Evolutionary conservation across 2,329 filamentous ascomycete genomes (phyloP), one percentile per base, ranked within the genome.

Genomic region (Fusarium drepaniforme): DNA sequence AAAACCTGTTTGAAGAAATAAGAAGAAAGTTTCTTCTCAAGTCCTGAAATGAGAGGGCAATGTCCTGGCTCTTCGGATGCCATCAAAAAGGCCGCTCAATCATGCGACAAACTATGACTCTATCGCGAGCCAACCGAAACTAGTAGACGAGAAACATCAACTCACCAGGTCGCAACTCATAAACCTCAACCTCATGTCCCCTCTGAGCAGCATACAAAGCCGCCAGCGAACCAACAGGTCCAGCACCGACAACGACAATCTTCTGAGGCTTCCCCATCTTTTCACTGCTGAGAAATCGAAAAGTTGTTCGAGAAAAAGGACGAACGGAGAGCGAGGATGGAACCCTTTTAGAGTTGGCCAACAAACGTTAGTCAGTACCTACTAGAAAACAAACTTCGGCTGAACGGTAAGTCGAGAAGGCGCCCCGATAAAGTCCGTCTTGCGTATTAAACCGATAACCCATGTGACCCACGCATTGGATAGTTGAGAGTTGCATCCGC

Each of bases 131-230:
- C 35, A 53, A 46, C 70, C 33, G 23, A 38, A 66, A 33, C 42
- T 25, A 59, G 37, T 25, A 59, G 37, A 40, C 11, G 37, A 35
- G 49, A 61, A 69, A 64, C 62, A 59, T 58, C 64, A 75, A 87
- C 90, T 82, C 88, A 98, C 97, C 97, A 86, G 93, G 91, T 81
- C 97, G 91, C 76, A 99, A 86, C 84, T 99, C 97, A 83, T 98
- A 99, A 60, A 99, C 89, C 82, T 98, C 95, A 37, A 99, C 97
- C 80, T 96, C 87, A 82, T 97, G 92, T 51, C 96, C 97, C 82
- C 96, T 89, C 77, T 93, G 90, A 5, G 97, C 96, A 64, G 97
- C 96, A 86, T 98, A 99, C 8, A 99, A 86, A 51, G 95, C 97
- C 28, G 97, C 96, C 49, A 99, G 87, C 13, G 96, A 94, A 44